A percentile compares a stretch with the other conserved stretches of the same genome.
phyloP scores from a whole-genome alignment of 1,284 basidiomycete species.

The Fistulina hepatica region DNA sequence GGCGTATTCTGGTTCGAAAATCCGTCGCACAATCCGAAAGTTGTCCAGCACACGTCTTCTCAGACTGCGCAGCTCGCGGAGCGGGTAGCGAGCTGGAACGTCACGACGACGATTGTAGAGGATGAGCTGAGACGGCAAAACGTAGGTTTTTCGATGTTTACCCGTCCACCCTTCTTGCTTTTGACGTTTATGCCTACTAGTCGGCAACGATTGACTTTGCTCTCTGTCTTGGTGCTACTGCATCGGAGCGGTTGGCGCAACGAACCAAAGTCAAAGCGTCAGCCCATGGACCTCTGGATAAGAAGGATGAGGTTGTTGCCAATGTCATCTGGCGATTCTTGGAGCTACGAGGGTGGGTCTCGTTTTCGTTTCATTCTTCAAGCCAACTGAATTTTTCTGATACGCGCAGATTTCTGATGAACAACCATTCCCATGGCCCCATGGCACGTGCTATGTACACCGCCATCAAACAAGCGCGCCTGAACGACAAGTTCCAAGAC shows the following conservation, averaged over 20 bases:
- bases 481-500: conserved; percentile 99
- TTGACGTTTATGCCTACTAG: conserved; percentile 27
- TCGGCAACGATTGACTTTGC: conserved; percentile 97
- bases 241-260: conserved; percentile 63
- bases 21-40: conserved; percentile 38
- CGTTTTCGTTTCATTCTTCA: conserved; percentile 8
- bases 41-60: conserved; percentile 62
- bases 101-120: conserved; percentile 78
- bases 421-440: conserved; percentile 81
- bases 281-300: conserved; percentile 58
- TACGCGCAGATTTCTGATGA: conserved; percentile 65
- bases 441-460: conserved; percentile 85
- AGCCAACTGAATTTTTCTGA: conserved; percentile 11
- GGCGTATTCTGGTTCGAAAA: conserved; percentile 73
- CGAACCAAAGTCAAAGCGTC: conserved; percentile 59
- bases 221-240: conserved; percentile 87
- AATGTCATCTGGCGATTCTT: conserved; percentile 99
- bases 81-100: conserved; percentile 87
- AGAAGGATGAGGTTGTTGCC: conserved; percentile 97
- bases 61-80: conserved; percentile 83
- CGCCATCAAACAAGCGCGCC: conserved; percentile 63
- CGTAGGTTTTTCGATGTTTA: conserved; percentile 41
- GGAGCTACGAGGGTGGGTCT: conserved; percentile 77
- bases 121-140: conserved; percentile 94
- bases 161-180: conserved; percentile 1